Evolutionary conservation across 495 filamentous ascomycete genomes (phyloP), one percentile per base, ranked within the genome.

Genomic region (Daldinia bambusicola): DNA sequence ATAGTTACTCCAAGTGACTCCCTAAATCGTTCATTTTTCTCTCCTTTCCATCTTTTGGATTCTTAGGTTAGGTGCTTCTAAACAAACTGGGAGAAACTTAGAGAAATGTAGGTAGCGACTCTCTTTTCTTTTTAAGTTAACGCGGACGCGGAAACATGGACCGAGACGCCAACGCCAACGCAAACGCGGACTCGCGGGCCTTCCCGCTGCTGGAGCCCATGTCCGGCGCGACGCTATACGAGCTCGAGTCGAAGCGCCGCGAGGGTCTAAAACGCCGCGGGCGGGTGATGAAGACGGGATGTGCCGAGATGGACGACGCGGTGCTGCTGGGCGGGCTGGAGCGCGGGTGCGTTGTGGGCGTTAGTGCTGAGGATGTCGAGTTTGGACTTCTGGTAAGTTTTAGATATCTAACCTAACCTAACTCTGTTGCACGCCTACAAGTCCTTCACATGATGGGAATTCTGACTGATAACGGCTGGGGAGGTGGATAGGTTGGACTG

Each of bases 331-430:
- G 79, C 16, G 84, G 85, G 12, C 73, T 85, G 4, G 79, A 84
- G 70, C 69, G 80, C 12, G 85, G 85, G 0, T 65, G 72, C n/a
- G 81, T 88, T 0, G 80, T 85, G 0, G 86, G 85, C 0, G 60
- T 87, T 38, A 88, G 84, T 36, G 63, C 77, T 0, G 83, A 86
- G 71, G 79, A 78, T 8, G 78, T 73, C 10, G 79, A 77, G 14
- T 48, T 80, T 12, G 81, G 78, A 4, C 45, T 82, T 13, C 48
- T 79, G 73, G 81, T 84, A 60, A 72, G 82, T 77, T 77, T 16
- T 16, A 1, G 6, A 0, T 14, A 32, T 13, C 41, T 26, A n/a
- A n/a, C 26, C 26, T 26, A 26, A 26, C 26, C 26, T 26, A 26
- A 26, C 3, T 26, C 26, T 26, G 26, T 26, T 26, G 3, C 26